Evolutionary conservation across 2,329 filamentous ascomycete species (phyloP), one percentile per base, ranked within the genome.

Genomic region (Talaromyces sp.): DNA sequence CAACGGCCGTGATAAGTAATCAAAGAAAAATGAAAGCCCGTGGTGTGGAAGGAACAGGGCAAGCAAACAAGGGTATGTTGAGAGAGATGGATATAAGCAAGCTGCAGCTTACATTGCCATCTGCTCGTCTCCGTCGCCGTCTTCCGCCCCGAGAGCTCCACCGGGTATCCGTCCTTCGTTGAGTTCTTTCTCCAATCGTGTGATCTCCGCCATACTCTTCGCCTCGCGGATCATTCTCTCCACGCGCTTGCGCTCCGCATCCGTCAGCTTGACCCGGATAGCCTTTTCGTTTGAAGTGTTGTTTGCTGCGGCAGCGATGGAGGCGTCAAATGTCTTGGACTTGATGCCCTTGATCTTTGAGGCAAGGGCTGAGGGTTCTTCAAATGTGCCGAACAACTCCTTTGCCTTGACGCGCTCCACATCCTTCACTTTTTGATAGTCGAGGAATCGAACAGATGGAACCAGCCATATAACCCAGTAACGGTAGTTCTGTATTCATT

Each of bases 361-460:
- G 22, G 93, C 92, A 32, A 96, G 80, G 10, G 88, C 86, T 0
- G 91, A 91, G 1, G 93, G 94, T 69, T 89, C 85, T 47, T 88
- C 84, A 1, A 55, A 56, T 3, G 88, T 90, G 47, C 95, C 95
- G 67, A 97, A 97, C 2, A 99, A 80, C 72, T 93, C 88, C 16
- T 76, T 80, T 0, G 91, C 91, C 63, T 86, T 83, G 59, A 84
- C 77, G 40, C 92, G 85, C 80, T 99, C 94, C 0, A 82, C 86
- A 59, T 94, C 85, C 74, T 91, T 95, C 45, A 99, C 91, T 75
- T 96, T 96, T 64, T 86, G 82, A 71, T 91, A 97, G 75, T 99
- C 94, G 44, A 99, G 82, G 74, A 96, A 97, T 40, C 93, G 87
- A 39, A 99, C 86, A 4, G 81, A 82, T 1, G 91, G 91, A 70